Conservation (phyloP, 2,329 filamentous ascomycete species). For the Leptographium lundbergii region DNA sequence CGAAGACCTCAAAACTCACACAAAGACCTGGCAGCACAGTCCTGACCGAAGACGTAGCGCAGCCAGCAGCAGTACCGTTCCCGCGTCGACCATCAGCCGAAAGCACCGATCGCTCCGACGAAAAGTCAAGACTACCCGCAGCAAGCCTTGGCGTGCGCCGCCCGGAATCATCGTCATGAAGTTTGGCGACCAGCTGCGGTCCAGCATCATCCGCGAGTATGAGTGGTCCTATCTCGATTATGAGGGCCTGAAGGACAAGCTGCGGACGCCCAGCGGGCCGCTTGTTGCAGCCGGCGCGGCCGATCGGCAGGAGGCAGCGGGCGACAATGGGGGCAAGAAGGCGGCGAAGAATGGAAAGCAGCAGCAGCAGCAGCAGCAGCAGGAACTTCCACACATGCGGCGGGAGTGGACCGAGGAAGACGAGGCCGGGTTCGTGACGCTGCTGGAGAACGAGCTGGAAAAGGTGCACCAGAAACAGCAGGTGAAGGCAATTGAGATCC, state of each 20-base stretch:
- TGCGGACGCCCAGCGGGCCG: constrained; percentile 58
- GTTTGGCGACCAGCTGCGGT: constrained; percentile 94
- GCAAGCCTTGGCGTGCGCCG: constrained; percentile 22
- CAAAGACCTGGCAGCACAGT: constrained; percentile 27
- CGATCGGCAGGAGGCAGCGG: constrained; percentile 18
- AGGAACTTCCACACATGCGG: constrained; percentile 16
- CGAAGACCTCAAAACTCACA: constrained; percentile 31
- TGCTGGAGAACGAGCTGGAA: constrained; percentile 84
- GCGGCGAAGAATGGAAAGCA: constrained; percentile 16
- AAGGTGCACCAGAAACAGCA: constrained; percentile 98
- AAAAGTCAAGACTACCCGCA: constrained; percentile 1
- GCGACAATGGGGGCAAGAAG: constrained; percentile 13
- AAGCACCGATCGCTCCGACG: not conserved
- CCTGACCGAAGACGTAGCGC: constrained; percentile 11
- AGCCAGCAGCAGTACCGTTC: not conserved
- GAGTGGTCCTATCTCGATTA: constrained; percentile 98
- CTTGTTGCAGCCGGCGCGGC: constrained; percentile 22
- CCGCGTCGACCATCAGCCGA: not conserved
- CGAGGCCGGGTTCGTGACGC: constrained; percentile 74
- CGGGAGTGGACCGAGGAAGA: constrained; percentile 82
- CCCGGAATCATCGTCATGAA: constrained; percentile 53
- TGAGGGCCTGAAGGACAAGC: constrained; percentile 76
- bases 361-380: not conserved
- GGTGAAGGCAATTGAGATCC: constrained; percentile 92
- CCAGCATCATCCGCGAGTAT: constrained; percentile 92